Evolutionary conservation across 2,329 filamentous ascomycete genomes (phyloP).

Genomic region (Zymoseptoria pseudotritici): DNA sequence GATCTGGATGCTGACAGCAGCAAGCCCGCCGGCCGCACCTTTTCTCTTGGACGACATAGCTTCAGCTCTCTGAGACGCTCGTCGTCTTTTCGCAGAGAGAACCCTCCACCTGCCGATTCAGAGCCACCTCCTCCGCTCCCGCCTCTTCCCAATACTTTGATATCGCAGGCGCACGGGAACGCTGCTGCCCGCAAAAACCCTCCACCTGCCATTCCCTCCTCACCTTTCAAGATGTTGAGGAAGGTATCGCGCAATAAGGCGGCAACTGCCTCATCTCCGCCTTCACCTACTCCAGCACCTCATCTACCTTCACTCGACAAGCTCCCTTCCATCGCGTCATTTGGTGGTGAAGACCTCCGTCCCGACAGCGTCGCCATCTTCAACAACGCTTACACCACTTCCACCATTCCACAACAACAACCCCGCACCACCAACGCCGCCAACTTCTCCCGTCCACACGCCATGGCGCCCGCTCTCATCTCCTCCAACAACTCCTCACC

Average conservation of each 20-base stretch:
- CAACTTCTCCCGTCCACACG: constrained; percentile 28
- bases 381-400: constrained; percentile 34
- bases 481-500: constrained; percentile 21
- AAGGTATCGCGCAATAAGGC: constrained; percentile 15
- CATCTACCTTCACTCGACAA: constrained; percentile 43
- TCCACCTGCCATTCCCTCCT: neutral
- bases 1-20: neutral
- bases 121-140: constrained; percentile 2
- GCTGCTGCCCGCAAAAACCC: constrained; percentile 1
- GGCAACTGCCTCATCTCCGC: constrained; percentile 11
- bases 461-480: constrained; percentile 15
- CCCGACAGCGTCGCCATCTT: constrained; percentile 56
- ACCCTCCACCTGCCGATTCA: too few relatives aligned
- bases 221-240: constrained; percentile 7
- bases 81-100: neutral
- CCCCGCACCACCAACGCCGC: constrained; percentile 36
- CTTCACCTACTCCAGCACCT: constrained; percentile 49
- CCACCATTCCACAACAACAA: constrained; percentile 31
- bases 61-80: neutral
- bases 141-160: constrained; percentile 9
- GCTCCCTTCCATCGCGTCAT: constrained; percentile 47
- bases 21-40: neutral
- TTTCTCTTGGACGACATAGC: neutral
- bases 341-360: constrained; percentile 55
- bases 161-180: constrained; percentile 8